Conservation (phyloP, 2,329 filamentous ascomycete species). For the Zasmidium citrigriseum region DNA sequence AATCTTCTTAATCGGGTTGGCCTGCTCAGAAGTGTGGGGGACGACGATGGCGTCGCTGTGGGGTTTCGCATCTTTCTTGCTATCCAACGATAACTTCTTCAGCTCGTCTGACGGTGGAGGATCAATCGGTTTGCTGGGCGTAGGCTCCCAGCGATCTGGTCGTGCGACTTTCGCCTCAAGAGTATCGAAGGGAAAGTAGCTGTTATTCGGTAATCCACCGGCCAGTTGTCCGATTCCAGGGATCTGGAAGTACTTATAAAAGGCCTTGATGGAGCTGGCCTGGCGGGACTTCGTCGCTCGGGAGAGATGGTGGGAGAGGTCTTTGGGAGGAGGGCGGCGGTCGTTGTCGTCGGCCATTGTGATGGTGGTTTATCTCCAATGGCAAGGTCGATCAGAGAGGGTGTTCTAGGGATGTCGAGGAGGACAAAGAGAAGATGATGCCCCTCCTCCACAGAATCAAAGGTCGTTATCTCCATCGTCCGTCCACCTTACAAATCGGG, state of each 20-base stretch:
- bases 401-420: too few species aligned
- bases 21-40: constrained; percentile 64
- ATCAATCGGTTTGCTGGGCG: constrained; percentile 62
- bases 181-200: constrained; percentile 88
- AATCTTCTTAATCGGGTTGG: constrained; percentile 68
- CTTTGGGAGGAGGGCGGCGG: constrained; percentile 56
- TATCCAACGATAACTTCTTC: constrained; percentile 17
- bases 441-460: too few species aligned
- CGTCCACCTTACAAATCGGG: constrained; percentile 3
- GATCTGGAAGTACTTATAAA: constrained; percentile 80
- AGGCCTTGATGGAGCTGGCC: constrained; percentile 71
- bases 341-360: constrained; percentile 19
- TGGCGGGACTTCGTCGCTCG: constrained; percentile 65
- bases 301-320: constrained; percentile 80
- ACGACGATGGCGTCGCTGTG: constrained; percentile 58
- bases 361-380: neutral
- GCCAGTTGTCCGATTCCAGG: constrained; percentile 64
- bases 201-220: constrained; percentile 71
- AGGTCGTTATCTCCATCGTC: neutral
- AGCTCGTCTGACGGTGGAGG: constrained; percentile 42
- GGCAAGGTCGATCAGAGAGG: neutral
- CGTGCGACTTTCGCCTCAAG: constrained; percentile 78
- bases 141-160: constrained; percentile 72
- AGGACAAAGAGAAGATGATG: too few species aligned
- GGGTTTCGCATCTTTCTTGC: constrained; percentile 21